Evolutionary conservation across 2,329 filamentous ascomycete species (phyloP), one percentile per base, ranked within the genome.

Genomic region (Claviceps arundinis): DNA sequence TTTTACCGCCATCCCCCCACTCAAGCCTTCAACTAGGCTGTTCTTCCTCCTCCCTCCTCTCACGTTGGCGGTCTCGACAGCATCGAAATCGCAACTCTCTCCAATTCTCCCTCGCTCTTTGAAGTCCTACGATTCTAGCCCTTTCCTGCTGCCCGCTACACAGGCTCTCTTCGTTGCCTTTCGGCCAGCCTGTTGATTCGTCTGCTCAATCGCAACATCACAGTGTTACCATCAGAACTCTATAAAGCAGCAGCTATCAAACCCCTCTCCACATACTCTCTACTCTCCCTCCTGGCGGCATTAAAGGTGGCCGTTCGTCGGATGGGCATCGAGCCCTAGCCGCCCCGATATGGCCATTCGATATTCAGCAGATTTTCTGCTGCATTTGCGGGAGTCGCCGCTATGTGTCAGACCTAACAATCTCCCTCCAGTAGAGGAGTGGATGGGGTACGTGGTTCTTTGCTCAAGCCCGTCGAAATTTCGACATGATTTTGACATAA

Each of bases 381-480:
- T 89, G 61, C 76, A 77, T 66, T 74, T 97, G 62, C 81, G 84
- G 69, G 76, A 85, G 55, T 96, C 91, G 57, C 89, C 89, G 58
- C 75, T 95, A 67, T 89, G 89, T 63, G 73, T 78, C 60, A 94
- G 87, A 69, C 91, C 91, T 47, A 73, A 84, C 57, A 79, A 77
- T 57, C 77, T 96, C 46, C 90, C 89, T 58, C 85, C 89, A 26
- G 79, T 85, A 57, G 89, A 95, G 71, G 88, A 95, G 74, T 97
- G 90, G 90, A 95, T 96, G 89, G 89, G 91, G 86, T 95, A 75
- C 65, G 80, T 69, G 46, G 13, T 45, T 43, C 48, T 43, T 48
- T 17, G 24, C 30, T 13, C 19, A 26, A 19, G 8, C 34, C 9
- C 41, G 9, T 22, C 41, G 14, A 16, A 17, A 34, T 37, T 14